phyloP scores from a whole-genome alignment of 345 rosid species.

The Aquilaria yunnanensis region DNA sequence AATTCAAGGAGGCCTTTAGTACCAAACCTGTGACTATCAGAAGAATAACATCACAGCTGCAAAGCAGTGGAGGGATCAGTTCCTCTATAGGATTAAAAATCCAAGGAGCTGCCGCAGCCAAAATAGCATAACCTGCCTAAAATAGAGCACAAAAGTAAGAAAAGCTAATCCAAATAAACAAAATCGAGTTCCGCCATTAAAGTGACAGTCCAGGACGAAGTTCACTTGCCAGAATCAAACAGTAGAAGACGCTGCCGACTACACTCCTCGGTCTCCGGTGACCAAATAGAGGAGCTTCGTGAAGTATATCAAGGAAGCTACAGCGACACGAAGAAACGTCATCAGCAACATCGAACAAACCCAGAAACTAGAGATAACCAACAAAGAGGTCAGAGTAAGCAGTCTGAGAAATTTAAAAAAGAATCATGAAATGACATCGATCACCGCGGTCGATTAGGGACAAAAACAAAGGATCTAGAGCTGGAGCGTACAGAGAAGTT shows the following conservation, averaged over 20 bases:
- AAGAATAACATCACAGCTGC: slow-evolving; percentile 66
- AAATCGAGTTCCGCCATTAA: background rate
- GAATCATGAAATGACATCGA: background rate
- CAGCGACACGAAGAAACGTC: background rate
- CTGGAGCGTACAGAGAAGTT: slow-evolving; percentile 39
- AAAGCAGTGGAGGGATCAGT: slow-evolving; percentile 55
- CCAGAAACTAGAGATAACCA: background rate
- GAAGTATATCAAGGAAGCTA: slow-evolving; percentile 88
- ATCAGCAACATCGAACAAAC: slow-evolving; percentile 6
- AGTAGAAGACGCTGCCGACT: slow-evolving; percentile 65
- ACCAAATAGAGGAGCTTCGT: slow-evolving; percentile 92
- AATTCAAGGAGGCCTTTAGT: slow-evolving; percentile 4
- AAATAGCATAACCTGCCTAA: slow-evolving; percentile 72
- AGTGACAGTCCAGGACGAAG: slow-evolving; percentile 3
- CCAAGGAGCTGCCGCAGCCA: slow-evolving; percentile 72
- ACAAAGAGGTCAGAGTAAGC: background rate
- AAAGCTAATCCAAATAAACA: no score
- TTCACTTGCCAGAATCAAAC: slow-evolving; percentile 59
- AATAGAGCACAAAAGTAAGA: slow-evolving; percentile 6
- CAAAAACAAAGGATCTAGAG: slow-evolving; percentile 3
- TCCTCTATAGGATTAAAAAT: slow-evolving; percentile 37
- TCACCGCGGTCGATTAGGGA: no score
- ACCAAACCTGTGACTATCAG: slow-evolving; percentile 61
- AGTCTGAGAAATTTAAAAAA: background rate
- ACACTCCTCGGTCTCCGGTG: slow-evolving; percentile 79